Conservation (phyloP, 73 alveolate genomes). For the Tetrahymena elliotti region DNA sequence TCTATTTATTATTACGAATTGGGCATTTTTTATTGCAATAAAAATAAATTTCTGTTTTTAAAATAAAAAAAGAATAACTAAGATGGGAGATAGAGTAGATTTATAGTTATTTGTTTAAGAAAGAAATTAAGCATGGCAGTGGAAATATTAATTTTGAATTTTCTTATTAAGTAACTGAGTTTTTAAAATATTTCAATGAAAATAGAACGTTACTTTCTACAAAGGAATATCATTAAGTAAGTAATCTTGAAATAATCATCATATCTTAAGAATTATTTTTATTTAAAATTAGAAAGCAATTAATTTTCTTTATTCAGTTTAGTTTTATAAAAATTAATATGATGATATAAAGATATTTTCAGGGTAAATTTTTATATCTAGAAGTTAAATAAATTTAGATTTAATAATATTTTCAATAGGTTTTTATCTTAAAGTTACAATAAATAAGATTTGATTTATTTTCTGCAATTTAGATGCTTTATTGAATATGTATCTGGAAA, state of each 20-base stretch:
- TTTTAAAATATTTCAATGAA: neutral
- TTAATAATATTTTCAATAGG: neutral
- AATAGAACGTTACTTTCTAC: neutral
- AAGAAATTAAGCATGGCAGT: neutral
- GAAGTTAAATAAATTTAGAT: neutral
- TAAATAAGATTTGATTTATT: neutral
- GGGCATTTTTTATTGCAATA: too few species aligned
- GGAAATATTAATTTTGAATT: neutral
- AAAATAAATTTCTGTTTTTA: too few species aligned
- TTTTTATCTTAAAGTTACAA: neutral
- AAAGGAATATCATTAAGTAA: neutral
- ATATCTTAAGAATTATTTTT: neutral
- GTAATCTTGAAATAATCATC: neutral
- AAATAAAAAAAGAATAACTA: neutral
- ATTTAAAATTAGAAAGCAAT: neutral
- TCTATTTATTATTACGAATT: too few species aligned
- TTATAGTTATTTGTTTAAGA: neutral
- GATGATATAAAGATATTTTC: neutral
- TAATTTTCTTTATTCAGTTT: neutral
- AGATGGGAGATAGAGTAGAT: neutral
- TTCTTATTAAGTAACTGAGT: neutral
- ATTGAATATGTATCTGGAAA: neutral
- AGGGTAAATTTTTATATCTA: neutral
- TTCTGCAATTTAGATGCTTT: neutral
- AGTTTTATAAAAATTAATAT: neutral